A percentile compares a stretch with the other conserved stretches of the same genome.
Conservation (phyloP, 257 asterid genomes). For the Handroanthus guayacan region DNA sequence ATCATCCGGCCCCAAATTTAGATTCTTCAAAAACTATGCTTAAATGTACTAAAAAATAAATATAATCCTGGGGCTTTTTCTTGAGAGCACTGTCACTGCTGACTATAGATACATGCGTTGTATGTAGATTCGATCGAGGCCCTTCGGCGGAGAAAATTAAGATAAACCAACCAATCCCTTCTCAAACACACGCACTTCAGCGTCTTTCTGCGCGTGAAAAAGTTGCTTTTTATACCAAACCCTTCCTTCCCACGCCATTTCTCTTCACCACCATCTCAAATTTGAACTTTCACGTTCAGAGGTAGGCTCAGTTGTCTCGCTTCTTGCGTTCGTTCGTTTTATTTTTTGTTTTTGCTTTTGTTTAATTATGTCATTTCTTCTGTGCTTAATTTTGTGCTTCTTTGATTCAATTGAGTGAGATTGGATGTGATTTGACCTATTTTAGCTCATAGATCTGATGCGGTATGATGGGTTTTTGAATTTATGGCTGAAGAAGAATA, state of each 20-base stretch:
- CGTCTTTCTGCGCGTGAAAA: conserved; percentile 29
- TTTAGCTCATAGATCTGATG: conserved; percentile 40
- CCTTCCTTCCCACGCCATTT: not conserved
- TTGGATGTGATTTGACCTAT: not conserved
- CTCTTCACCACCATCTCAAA: conserved; percentile 20
- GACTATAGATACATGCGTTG: conserved; percentile 17
- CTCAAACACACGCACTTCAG: conserved; percentile 23
- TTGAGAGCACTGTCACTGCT: conserved; percentile 18
- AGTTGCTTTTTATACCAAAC: not conserved
- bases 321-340: not conserved
- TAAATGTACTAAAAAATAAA: not conserved
- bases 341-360: not conserved
- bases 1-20: not conserved
- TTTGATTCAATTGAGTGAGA: not conserved
- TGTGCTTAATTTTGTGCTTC: not conserved
- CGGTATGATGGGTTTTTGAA: conserved; percentile 18
- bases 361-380: not conserved
- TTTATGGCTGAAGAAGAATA: conserved; percentile 4
- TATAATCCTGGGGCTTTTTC: not conserved
- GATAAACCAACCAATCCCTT: conserved; percentile 12
- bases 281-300: conserved; percentile 1
- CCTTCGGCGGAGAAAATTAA: conserved; percentile 45
- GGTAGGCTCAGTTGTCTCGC: conserved; percentile 27
- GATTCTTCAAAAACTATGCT: conserved; percentile 15
- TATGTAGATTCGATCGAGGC: conserved; percentile 41